These are phyloP conservation scores for Neurospora sp. DNA, from an alignment of 495 filamentous ascomycete genomes.

Conservation along the genomic window DNA sequence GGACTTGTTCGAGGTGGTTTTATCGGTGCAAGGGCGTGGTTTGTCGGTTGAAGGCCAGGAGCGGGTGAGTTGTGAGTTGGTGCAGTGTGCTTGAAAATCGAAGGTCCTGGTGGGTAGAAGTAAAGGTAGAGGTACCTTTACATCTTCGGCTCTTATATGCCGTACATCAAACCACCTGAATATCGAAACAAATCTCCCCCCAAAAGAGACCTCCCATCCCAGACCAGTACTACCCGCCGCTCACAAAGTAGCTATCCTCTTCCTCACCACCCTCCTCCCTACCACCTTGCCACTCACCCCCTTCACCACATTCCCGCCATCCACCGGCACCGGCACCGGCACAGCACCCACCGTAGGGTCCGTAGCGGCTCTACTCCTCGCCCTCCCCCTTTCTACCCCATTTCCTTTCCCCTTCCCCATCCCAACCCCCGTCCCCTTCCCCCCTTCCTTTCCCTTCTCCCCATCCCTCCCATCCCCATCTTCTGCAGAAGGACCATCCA, in stretches of 20 bases:
- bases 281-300: background rate
- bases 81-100: no score
- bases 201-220: no score
- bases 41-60: conserved; percentile 7
- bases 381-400: background rate
- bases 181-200: background rate
- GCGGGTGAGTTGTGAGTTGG: background rate
- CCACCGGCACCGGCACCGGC: background rate
- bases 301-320: background rate
- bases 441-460: background rate
- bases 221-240: no score
- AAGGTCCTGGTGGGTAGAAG: no score
- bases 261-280: background rate
- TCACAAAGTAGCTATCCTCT: background rate
- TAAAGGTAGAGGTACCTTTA: background rate
- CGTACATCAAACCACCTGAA: background rate
- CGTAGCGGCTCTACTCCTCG: background rate
- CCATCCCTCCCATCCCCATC: background rate
- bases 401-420: background rate
- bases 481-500: background rate
- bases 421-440: background rate
- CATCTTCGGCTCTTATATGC: no score
- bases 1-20: conserved; percentile 14
- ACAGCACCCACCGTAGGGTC: background rate
- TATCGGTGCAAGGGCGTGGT: conserved; percentile 10